Conservation (phyloP, 805 yeast species). For the Wickerhamiella allomyrinae region DNA sequence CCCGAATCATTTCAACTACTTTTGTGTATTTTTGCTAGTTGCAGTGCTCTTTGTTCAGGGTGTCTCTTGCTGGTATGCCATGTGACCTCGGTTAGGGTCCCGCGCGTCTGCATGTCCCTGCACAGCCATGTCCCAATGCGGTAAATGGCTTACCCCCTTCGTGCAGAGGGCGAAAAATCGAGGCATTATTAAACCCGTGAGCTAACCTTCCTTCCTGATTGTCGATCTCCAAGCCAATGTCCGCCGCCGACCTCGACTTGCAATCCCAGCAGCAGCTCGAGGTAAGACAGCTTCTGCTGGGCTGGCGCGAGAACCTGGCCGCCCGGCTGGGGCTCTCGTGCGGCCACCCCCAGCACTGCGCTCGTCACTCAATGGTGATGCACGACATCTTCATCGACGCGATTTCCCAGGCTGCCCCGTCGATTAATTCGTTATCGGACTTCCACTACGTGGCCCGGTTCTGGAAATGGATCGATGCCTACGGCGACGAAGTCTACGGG, state of each 20-base stretch:
- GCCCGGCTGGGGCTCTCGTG: conserved; percentile 15
- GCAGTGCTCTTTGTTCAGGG: too few relatives aligned
- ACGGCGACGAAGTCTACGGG: conserved; percentile 19
- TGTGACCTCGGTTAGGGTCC: background rate
- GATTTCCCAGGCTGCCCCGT: conserved; percentile 17
- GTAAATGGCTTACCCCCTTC: background rate
- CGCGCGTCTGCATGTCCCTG: conserved; percentile 1
- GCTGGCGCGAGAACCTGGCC: conserved; percentile 14
- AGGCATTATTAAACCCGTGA: background rate
- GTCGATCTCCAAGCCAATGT: background rate
- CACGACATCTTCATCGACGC: conserved; percentile 22
- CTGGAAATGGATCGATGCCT: conserved; percentile 22
- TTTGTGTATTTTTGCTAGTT: too few relatives aligned
- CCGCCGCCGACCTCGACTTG: too few relatives aligned
- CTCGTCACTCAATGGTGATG: conserved; percentile 19
- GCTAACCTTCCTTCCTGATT: background rate
- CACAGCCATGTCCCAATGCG: background rate
- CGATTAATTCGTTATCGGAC: conserved; percentile 17
- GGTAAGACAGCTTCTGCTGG: conserved; percentile 7
- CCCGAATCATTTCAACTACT: too few relatives aligned
- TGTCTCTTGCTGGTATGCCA: too few relatives aligned
- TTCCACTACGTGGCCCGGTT: conserved; percentile 17
- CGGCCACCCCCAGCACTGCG: conserved; percentile 17
- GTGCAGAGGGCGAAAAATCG: background rate
- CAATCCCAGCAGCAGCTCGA: background rate